Base-by-base conservation (phyloP, 257 asterid genomes). In the Orobanche coerulescens region DNA sequence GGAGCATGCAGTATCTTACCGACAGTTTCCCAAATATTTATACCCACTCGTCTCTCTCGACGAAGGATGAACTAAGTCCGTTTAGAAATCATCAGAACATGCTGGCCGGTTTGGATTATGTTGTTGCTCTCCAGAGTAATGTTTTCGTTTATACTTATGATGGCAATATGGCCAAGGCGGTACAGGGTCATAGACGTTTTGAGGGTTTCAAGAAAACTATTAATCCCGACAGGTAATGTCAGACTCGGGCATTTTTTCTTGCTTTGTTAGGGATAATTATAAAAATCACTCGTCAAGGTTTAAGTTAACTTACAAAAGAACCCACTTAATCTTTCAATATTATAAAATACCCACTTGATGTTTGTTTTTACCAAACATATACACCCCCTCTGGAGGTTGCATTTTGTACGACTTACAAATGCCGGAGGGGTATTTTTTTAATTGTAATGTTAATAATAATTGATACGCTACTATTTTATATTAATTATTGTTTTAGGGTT, bases 161-260 rank as follows among this genome's bases (percentile, higher is more conserved):
- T 73, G 97, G 97, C 25, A 91, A 91, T 65, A 91, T 91, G 97
- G 97, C 97, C 0, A 91, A 91, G 82, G 97, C 97, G n/a, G 97
- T 91, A 8, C 94, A 87, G 74, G 97, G 97, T 30, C 96, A 91
- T 64, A 77, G 97, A 56, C 89, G 97, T 4, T 87, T 85, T 6
- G 97, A 87, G 74, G 76, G 81, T 67, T 91, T 91, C 80, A 85
- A 80, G 92, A 91, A 91, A 74, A 91, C 96, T 57, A 71, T 91
- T 25, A 83, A 75, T 73, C 92, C 96, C 16, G 94, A 91, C 80
- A 87, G 96, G 96, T 87, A 78, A 4, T 25, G 28, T 30, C n/a
- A 33, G 34, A 40, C 20, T 37, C 65, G 46, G n/a, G 16, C 16
- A n/a, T 4, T n/a, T n/a, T n/a, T n/a, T n/a, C n/a, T n/a, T n/a